phyloP scores from a whole-genome alignment of 2,329 filamentous ascomycete species.

The Aspergillus chevalieri region DNA sequence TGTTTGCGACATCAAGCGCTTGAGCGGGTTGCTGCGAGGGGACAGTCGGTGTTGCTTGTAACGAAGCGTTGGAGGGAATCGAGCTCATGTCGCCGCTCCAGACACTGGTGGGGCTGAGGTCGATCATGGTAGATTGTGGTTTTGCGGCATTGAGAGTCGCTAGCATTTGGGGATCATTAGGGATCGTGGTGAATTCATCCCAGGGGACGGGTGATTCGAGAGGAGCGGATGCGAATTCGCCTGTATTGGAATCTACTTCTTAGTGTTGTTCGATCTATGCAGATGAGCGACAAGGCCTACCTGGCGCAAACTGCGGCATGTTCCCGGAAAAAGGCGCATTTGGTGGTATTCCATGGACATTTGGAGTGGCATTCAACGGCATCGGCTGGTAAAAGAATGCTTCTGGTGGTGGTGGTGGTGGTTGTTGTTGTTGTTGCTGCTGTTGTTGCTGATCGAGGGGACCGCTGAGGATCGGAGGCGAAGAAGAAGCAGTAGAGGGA shows the following conservation, averaged over 20 bases:
- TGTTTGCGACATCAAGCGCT: slow-evolving; percentile 3
- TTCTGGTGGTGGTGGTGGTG: too few species aligned
- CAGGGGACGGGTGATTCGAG: slow-evolving; percentile 31
- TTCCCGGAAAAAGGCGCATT: slow-evolving; percentile 21
- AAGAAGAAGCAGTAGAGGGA: slow-evolving; percentile 46
- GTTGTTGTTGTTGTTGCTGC: not conserved
- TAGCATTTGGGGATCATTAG: slow-evolving; percentile 27
- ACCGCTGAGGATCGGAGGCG: slow-evolving; percentile 29
- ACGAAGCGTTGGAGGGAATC: slow-evolving; percentile 22
- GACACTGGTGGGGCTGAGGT: slow-evolving; percentile 22
- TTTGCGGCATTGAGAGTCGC: slow-evolving; percentile 27
- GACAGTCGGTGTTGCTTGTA: slow-evolving; percentile 25
- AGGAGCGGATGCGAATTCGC: slow-evolving; percentile 20
- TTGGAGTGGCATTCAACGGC: slow-evolving; percentile 27
- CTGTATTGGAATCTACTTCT: slow-evolving; percentile 20
- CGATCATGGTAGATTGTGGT: slow-evolving; percentile 25
- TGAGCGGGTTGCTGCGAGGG: slow-evolving; percentile 28
- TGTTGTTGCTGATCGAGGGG: slow-evolving; percentile 17
- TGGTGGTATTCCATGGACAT: slow-evolving; percentile 28
- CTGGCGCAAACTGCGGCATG: slow-evolving; percentile 31
- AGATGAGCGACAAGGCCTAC: slow-evolving; percentile 19
- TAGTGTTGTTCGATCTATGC: slow-evolving; percentile 4
- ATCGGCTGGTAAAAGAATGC: slow-evolving; percentile 33
- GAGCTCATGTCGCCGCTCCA: slow-evolving; percentile 24
- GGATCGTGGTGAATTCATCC: slow-evolving; percentile 34